Conservation (phyloP, 73 alveolate genomes). For the Uronychia setigera region DNA sequence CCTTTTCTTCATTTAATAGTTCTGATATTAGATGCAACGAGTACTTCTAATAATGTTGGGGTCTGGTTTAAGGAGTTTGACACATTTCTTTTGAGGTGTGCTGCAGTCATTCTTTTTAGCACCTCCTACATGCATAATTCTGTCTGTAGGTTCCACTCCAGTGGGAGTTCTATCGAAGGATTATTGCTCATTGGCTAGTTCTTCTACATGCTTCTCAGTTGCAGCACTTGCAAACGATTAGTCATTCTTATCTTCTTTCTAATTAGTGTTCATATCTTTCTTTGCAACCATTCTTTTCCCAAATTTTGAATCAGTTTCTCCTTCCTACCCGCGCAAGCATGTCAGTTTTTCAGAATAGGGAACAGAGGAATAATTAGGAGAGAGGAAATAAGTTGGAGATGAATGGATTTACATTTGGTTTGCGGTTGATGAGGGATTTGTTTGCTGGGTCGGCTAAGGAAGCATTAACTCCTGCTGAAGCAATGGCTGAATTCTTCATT, state of each 20-base stretch:
- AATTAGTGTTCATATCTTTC: too few relatives aligned
- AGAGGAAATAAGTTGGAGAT: too few relatives aligned
- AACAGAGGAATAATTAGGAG: too few relatives aligned
- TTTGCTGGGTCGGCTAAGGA: too few relatives aligned
- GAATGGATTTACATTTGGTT: too few relatives aligned
- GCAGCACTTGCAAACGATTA: background rate
- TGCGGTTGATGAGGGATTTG: too few relatives aligned
- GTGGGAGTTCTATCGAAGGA: background rate
- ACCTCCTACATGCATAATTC: background rate
- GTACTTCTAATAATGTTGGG: slow-evolving; percentile 39
- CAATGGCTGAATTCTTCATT: too few relatives aligned
- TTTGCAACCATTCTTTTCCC: too few relatives aligned
- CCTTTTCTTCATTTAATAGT: slow-evolving; percentile 69
- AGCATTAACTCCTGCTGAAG: too few relatives aligned
- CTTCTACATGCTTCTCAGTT: background rate
- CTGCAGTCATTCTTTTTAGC: background rate
- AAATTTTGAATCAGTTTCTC: too few relatives aligned
- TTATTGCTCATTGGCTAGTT: background rate
- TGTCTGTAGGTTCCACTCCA: background rate
- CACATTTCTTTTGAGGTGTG: slow-evolving; percentile 32
- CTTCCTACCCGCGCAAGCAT: too few relatives aligned
- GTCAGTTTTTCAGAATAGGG: too few relatives aligned
- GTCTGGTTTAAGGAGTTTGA: slow-evolving; percentile 59
- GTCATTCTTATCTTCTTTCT: background rate
- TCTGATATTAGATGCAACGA: background rate